Conservation (phyloP, 768 basidiomycete genomes). For the Macrolepiota albuminosa region DNA sequence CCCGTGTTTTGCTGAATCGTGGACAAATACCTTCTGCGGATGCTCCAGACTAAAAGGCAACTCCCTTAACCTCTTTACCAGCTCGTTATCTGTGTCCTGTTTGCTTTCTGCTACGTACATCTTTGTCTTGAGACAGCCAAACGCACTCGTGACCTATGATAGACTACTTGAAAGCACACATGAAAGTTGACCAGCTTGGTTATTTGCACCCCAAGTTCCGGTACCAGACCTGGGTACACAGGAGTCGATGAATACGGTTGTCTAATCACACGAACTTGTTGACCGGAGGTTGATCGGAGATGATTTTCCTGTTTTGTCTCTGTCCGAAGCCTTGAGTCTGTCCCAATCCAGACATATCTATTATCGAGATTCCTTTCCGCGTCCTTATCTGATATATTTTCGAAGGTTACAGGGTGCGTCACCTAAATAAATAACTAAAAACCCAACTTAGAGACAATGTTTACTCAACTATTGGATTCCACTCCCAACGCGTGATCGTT, state of each 20-base stretch:
- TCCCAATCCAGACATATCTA: neutral
- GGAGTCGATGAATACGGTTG: neutral
- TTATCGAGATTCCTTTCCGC: neutral
- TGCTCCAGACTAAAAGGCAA: too few species aligned
- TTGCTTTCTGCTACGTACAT: neutral
- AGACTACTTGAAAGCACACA: slow-evolving; percentile 30
- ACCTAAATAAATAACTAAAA: neutral
- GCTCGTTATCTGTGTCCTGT: neutral
- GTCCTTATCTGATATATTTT: neutral
- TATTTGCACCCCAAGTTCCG: slow-evolving; percentile 40
- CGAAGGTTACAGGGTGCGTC: neutral
- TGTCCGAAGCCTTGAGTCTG: neutral
- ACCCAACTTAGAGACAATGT: neutral
- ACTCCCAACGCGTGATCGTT: neutral
- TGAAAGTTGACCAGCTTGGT: slow-evolving; percentile 36
- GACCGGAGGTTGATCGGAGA: neutral
- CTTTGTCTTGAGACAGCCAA: too few species aligned
- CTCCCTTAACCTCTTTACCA: neutral
- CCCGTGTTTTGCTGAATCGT: neutral
- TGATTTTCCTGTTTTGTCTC: neutral
- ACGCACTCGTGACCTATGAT: slow-evolving; percentile 18
- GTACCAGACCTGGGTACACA: slow-evolving; percentile 25
- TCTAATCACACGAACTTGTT: neutral
- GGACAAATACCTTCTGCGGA: neutral
- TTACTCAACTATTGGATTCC: neutral